Base-by-base conservation (phyloP, 2,329 filamentous ascomycete species). In the Alternaria sp. region DNA sequence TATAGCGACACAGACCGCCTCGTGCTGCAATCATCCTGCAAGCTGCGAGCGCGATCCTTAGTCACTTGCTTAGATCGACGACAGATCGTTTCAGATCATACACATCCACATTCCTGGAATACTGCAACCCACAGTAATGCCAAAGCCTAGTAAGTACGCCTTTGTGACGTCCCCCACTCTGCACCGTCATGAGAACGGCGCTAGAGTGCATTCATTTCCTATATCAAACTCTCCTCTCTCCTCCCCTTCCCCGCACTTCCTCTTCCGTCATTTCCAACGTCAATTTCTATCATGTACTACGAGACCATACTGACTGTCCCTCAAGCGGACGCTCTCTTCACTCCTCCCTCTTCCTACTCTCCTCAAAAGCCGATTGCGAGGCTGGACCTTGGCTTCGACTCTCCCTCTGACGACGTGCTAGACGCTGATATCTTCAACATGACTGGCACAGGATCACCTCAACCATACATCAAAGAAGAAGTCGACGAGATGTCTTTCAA, bases 381-480 rank as follows among this genome's bases (percentile, higher is more conserved):
- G 73, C 72, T 78, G 70, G 78, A 80, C 69, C 74, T 76, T 69
- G 74, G 75, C 67, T 71, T 79, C 65, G 78, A 79, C 66, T 71
- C 75, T 33, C 71, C 69, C 69, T 79, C 79, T 73, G 80, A 82
- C 77, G 78, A 81, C 73, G 76, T 72, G 57, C 71, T 82, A 74
- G 80, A 81, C 73, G 75, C 76, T 66, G 80, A 81, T 70, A 80
- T 82, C 56, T 82, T 82, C 75, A 80, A 73, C 68, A 88, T 88
- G 86, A 84, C 83, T 70, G 84, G 86, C 73, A 84, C 85, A 74
- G 84, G 84, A 73, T 84, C 84, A 67, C 81, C 82, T 63, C 84
- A 85, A 74, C 86, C 88, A 58, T 91, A 85, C 80, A 91, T 92
- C 81, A 91, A 92, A 82, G 85, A 86, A 80, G 88, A 91, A 78